A percentile compares a stretch with the other conserved stretches of the same genome.
Conservation (phyloP, 2,329 filamentous ascomycete species). For the Eutypella sp. region DNA sequence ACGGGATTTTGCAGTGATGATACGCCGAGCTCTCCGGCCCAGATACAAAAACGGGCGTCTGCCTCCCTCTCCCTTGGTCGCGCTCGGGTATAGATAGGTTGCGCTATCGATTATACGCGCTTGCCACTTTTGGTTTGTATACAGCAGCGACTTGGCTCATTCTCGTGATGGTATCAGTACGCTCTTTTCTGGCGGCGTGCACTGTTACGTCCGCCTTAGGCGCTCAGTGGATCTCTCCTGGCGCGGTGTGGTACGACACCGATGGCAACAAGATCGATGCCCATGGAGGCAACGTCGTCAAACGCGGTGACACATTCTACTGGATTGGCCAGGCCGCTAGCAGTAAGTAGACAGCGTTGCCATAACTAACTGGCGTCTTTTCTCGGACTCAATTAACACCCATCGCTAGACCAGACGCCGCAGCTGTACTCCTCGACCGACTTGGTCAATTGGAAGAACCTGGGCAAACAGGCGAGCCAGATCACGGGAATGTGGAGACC, state of each 20-base stretch:
- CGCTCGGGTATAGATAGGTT: no score
- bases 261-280: slow-evolving; percentile 34
- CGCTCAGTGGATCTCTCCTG: slow-evolving; percentile 35
- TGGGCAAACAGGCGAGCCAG: slow-evolving; percentile 26
- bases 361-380: no score
- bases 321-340: slow-evolving; percentile 34
- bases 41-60: no score
- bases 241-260: slow-evolving; percentile 34
- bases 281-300: slow-evolving; percentile 33
- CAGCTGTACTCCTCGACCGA: slow-evolving; percentile 35
- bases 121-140: no score
- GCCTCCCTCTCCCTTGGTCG: no score
- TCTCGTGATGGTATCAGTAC: no score
- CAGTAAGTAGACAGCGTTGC: slow-evolving; percentile 23
- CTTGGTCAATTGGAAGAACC: slow-evolving; percentile 35
- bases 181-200: slow-evolving; percentile 10
- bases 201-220: slow-evolving; percentile 13
- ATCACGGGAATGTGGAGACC: slow-evolving; percentile 35
- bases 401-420: slow-evolving; percentile 26
- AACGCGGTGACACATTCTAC: slow-evolving; percentile 33
- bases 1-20: neutral
- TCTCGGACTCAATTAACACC: no score
- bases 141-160: no score
- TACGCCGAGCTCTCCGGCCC: neutral
- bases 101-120: no score